Conservation (phyloP, 1,284 basidiomycete genomes). For the Heliocybe sulcata region DNA sequence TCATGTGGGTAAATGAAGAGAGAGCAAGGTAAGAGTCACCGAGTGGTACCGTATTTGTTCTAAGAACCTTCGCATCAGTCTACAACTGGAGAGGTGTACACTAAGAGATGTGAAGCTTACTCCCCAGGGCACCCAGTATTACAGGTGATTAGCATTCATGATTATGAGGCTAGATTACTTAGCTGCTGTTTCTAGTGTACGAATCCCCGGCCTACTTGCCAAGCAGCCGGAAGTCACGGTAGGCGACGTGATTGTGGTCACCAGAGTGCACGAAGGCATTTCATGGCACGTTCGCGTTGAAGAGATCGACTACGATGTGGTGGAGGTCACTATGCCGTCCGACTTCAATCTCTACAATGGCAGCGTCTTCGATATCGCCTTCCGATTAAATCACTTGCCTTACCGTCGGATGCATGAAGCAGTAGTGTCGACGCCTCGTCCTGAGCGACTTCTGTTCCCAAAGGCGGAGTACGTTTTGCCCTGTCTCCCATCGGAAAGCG, state of each 20-base stretch:
- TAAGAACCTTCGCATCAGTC: constrained; percentile 3
- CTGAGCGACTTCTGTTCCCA: constrained; percentile 30
- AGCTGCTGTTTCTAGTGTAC: background rate
- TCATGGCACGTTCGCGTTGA: constrained; percentile 37
- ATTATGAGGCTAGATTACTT: too few relatives aligned
- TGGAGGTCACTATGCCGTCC: constrained; percentile 36
- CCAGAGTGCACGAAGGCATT: background rate
- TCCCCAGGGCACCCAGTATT: background rate
- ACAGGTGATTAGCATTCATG: too few relatives aligned
- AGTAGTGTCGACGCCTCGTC: constrained; percentile 28
- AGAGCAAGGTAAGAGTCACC: constrained; percentile 43
- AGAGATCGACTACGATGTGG: constrained; percentile 25
- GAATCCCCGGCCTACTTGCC: background rate
- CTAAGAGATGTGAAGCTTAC: background rate
- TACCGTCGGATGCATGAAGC: constrained; percentile 46
- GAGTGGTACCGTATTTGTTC: background rate
- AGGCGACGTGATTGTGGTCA: background rate
- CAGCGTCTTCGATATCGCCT: constrained; percentile 39
- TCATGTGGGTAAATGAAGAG: constrained; percentile 54
- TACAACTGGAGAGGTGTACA: background rate
- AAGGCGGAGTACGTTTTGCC: constrained; percentile 16
- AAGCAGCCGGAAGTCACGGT: background rate
- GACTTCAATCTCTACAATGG: constrained; percentile 35
- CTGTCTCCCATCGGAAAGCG: constrained; percentile 14
- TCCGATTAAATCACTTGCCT: constrained; percentile 39